These are phyloP conservation scores for Lasiosphaeria miniovina DNA, from an alignment of 495 filamentous ascomycete genomes.

Conservation along the genomic window DNA sequence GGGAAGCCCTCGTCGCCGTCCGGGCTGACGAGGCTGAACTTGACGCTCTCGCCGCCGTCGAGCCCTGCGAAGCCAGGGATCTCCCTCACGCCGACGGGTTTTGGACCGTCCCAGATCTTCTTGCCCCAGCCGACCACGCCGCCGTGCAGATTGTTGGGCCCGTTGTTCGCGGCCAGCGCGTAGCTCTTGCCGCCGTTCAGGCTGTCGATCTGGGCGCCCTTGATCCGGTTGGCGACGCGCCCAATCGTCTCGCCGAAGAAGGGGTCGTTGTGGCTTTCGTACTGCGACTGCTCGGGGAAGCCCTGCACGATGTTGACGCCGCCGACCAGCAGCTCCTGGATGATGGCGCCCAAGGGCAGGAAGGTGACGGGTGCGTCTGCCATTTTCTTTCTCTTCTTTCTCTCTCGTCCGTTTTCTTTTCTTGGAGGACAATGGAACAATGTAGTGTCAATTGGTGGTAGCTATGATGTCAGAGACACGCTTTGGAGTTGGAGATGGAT, in stretches of 20 bases:
- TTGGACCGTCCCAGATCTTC: conserved; percentile 75
- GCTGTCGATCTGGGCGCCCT: conserved; percentile 62
- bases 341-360: conserved; percentile 81
- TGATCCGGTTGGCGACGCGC: conserved; percentile 84
- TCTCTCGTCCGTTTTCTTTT: conserved; percentile 33
- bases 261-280: conserved; percentile 67
- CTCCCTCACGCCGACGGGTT: conserved; percentile 46
- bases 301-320: conserved; percentile 81
- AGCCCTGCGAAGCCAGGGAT: conserved; percentile 50
- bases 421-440: not conserved
- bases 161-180: conserved; percentile 68
- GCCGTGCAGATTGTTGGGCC: conserved; percentile 77
- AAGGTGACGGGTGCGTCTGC: conserved; percentile 55
- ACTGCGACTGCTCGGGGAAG: conserved; percentile 71
- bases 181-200: conserved; percentile 71
- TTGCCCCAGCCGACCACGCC: conserved; percentile 82
- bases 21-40: conserved; percentile 68
- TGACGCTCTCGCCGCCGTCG: conserved; percentile 69
- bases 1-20: conserved; percentile 87
- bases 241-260: conserved; percentile 94
- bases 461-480: conserved; percentile 14
- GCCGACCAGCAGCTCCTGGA: conserved; percentile 75
- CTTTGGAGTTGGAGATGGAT: conserved; percentile 1
- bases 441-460: not conserved
- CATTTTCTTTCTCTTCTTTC: too few relatives aligned